These are phyloP conservation scores for Cladosporium sp. DNA, from an alignment of 2,329 filamentous ascomycete species.

Conservation along the genomic window DNA sequence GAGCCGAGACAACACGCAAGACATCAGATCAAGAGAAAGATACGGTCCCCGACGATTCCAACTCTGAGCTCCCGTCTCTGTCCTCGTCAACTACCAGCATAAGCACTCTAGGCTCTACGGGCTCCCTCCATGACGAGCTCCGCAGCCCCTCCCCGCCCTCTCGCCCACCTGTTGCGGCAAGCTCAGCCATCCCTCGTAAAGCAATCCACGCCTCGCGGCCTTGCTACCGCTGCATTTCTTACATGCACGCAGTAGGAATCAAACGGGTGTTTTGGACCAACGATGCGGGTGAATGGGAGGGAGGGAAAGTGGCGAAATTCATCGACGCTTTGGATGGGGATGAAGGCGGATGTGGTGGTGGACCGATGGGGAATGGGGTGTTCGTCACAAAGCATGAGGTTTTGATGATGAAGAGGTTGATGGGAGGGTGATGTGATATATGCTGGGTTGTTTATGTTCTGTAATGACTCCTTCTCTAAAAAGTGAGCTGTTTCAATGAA, in stretches of 20 bases:
- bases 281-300: constrained; percentile 45
- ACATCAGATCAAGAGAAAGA: too few species aligned
- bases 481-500: too few species aligned
- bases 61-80: constrained; percentile 4
- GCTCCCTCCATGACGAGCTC: constrained; percentile 49
- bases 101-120: constrained; percentile 10
- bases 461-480: too few species aligned
- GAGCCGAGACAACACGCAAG: background rate
- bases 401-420: constrained; percentile 40
- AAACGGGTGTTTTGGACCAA: constrained; percentile 53
- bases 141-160: constrained; percentile 19
- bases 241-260: constrained; percentile 51
- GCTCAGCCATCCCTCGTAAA: constrained; percentile 16
- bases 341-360: constrained; percentile 18
- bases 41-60: too few species aligned
- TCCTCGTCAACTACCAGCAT: constrained; percentile 14
- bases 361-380: constrained; percentile 32
- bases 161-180: too few species aligned
- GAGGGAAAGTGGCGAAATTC: constrained; percentile 47
- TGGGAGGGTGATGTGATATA: constrained; percentile 24
- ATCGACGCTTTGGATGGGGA: constrained; percentile 42
- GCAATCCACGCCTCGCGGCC: constrained; percentile 41
- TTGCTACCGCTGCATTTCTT: constrained; percentile 50
- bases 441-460: too few species aligned
- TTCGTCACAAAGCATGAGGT: constrained; percentile 54